Base-by-base conservation (phyloP, 2,329 filamentous ascomycete genomes). In the Fusarium continuum region DNA sequence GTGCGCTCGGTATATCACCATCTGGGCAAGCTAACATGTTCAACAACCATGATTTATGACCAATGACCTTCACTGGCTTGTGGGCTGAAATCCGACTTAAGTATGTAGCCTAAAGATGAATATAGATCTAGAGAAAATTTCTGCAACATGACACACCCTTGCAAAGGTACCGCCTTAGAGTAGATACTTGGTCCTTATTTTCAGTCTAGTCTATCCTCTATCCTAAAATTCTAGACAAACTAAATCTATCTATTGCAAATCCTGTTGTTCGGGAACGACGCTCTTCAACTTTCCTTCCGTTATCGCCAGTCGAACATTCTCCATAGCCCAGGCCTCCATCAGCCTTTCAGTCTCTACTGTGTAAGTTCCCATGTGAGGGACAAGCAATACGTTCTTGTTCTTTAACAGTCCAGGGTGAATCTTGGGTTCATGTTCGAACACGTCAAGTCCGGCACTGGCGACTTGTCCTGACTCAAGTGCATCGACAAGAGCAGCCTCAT, bases 321-420 rank as follows among this genome's bases (percentile, higher is more conserved):
- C 83, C 65, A 94, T 88, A 32, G 86, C 84, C 88, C 88, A 92
- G 71, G 87, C 83, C 77, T 94, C 91, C 91, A 94, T 88, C 75
- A 85, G 84, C 36, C 76, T 79, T 73, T 83, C 80, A 7, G 84
- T 86, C 77, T 86, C 91, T 23, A 87, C 79, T 1, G 91, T 94
- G 83, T 85, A 92, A 0, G 92, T 96, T 0, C 92, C 92, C 90
- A 96, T 91, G 75, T 96, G 92, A 46, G 92, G 92, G 29, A 96
- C 78, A 23, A 96, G 80, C 69, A 94, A 80, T 19, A 91, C 91
- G 66, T 86, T 84, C 3, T 86, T 85, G 72, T 94, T 93, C 14
- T 79, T 78, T 13, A 93, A 67, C 35, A 96, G 79, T 2, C 89
- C 90, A 0, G 87, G 88, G 71, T 95, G 91, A 23, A 96, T 79